A percentile compares a stretch with the other conserved stretches of the same genome.
Conservation (phyloP, 805 yeast species). For the Maudiozyma serrabonitensis region DNA sequence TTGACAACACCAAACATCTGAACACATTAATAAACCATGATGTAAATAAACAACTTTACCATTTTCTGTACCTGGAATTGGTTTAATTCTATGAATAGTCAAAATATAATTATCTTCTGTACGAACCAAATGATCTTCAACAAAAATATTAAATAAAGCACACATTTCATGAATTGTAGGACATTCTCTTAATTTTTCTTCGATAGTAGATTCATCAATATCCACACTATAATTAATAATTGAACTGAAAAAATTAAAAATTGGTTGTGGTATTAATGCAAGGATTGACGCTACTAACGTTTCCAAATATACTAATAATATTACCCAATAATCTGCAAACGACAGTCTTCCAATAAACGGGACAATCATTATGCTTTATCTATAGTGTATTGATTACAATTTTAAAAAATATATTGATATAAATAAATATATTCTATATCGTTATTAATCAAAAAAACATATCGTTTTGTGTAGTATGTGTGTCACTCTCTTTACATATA, state of each 20-base stretch:
- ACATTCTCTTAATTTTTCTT: constrained; percentile 28
- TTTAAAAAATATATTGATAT: too few species aligned
- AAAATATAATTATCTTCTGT: constrained; percentile 72
- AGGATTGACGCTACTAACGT: constrained; percentile 38
- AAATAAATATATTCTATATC: too few species aligned
- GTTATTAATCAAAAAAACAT: too few species aligned
- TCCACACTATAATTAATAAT: constrained; percentile 14
- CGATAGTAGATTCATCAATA: constrained; percentile 13
- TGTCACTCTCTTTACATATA: too few species aligned
- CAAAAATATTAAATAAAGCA: constrained; percentile 51
- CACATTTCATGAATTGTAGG: constrained; percentile 57
- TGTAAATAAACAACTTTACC: constrained; percentile 67
- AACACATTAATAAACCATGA: constrained; percentile 84
- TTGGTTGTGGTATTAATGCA: constrained; percentile 34
- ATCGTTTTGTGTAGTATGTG: too few species aligned
- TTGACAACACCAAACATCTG: constrained; percentile 68
- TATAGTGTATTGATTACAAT: too few species aligned
- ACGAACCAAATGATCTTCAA: constrained; percentile 67
- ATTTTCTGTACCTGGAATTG: constrained; percentile 21
- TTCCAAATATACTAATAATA: constrained; percentile 42
- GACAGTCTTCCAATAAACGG: constrained; percentile 29
- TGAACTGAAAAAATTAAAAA: constrained; percentile 32
- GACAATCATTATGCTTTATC: neutral
- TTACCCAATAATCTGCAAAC: constrained; percentile 41
- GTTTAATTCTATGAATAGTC: constrained; percentile 62